Evolutionary conservation across 306 rosid genomes (phyloP), one percentile per base, ranked within the genome.

Genomic region (Rosa lucieae): DNA sequence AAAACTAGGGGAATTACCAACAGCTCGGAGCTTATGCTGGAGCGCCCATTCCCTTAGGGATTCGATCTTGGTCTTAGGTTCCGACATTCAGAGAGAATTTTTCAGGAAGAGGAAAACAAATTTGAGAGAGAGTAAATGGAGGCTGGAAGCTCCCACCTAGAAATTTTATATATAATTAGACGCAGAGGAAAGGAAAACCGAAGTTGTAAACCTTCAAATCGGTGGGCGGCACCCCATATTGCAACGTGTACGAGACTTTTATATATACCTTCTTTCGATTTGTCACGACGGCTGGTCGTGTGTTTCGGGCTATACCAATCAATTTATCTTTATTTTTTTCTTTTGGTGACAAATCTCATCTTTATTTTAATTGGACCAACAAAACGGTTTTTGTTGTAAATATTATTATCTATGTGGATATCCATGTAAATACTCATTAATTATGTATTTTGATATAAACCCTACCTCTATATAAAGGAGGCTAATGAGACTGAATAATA

Each of bases 21-120:
- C 98, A 69, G 98, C 44, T 47, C 99, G 97, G 51, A 95, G 98
- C 87, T 93, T 95, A 83, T 95, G 97, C 5, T 95, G 96, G 66
- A 86, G 82, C 51, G 93, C 85, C 98, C 98, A 95, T 68, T 83
- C 95, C 87, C 97, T 89, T 0, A 87, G 0, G 55, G 96, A 89
- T 67, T 89, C 96, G 3, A 88, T 1, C 73, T 87, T 89, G 71
- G 83, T 83, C 89, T 86, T 93, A 17, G 95, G 66, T 63, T 93
- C 99, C 43, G 93, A 86, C 98, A 95, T 95, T n/a, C 70, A 10
- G 73, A 55, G 75, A 77, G 37, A 74, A 23, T 35, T 37, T 66
- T 43, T 15, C 26, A 2, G 39, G 56, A 74, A 77, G 26, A 74
- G 67, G 43, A 74, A 37, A 46, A 65, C 8, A 37, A 17, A 20